Evolutionary conservation across 1,139 yeast genomes (phyloP).

Genomic region (Sporopachydermia cereana): DNA sequence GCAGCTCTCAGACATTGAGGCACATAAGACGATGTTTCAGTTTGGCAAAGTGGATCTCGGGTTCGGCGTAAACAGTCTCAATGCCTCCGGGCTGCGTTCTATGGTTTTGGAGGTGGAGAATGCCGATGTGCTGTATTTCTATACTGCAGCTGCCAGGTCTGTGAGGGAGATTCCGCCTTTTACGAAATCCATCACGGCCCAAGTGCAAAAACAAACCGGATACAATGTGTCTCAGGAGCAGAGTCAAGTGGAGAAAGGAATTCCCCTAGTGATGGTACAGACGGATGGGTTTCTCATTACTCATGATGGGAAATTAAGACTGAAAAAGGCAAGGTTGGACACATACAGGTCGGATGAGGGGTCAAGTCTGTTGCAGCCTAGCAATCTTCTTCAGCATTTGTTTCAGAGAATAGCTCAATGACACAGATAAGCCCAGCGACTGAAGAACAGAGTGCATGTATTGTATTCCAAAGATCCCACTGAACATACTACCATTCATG

Average conservation of each 20-base stretch:
- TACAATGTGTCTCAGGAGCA: background rate
- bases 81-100: background rate
- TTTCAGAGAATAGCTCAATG: too few relatives aligned
- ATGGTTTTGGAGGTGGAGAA: background rate
- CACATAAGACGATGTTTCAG: background rate
- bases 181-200: background rate
- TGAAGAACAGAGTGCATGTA: too few relatives aligned
- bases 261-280: background rate
- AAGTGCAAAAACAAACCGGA: background rate
- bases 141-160: background rate
- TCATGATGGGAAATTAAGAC: background rate
- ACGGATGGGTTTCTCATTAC: background rate
- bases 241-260: background rate
- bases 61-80: background rate
- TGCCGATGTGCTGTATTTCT: constrained; percentile 3
- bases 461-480: too few relatives aligned
- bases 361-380: background rate
- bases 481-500: too few relatives aligned
- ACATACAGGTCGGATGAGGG: background rate
- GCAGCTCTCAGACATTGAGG: background rate
- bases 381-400: background rate
- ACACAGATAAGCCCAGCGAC: too few relatives aligned
- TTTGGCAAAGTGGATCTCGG: constrained; percentile 3
- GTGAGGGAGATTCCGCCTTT: background rate
- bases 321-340: background rate